Base-by-base conservation (phyloP, 2,329 filamentous ascomycete species). In the Sclerotiophoma versabilis region DNA sequence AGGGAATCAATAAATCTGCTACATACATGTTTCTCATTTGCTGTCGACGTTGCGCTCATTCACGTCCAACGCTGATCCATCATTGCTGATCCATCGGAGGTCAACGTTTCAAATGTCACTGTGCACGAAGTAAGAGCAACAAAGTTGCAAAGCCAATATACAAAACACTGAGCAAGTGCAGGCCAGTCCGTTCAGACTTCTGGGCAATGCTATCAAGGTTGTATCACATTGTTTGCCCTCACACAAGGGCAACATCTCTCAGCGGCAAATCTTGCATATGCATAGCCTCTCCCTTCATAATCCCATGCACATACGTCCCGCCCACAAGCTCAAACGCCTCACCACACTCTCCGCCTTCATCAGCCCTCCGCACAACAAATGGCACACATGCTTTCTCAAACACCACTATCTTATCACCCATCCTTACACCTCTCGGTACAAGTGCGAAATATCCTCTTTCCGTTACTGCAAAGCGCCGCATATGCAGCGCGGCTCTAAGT, bases 261-360 rank as follows among this genome's bases (percentile, higher is more conserved):
- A 61, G 12, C 4, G 27, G 11, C 6, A 55, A 11, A 14, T 62
- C 49, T 6, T 56, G 32, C 47, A 49, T 41, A 7, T 19, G 33
- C 49, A 62, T 34, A 6, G 54, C 58, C 29, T 69, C 62, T 0
- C 65, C 63, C 19, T 63, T 42, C 62, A 64, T 69, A 11, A 68
- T 49, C 0, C 64, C 63, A 36, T 70, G 64, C 12, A 66, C 63
- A 43, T 68, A 67, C 9, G 54, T 43, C 27, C 67, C 65, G 17
- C 65, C 65, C 22, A 69, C 12, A 5, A 69, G 39, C 42, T 64
- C 57, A 32, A 59, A 59, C 7, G 20, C 41, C 14, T 20, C 14
- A 2, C 8, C 15, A 6, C 7, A 19, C 0, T 34, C 17, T 11
- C 11, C 2, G 4, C 2, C 19, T 23, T 30, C 5, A 2, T 20